Conservation (phyloP, 345 rosid species). For the Populus simonii region DNA sequence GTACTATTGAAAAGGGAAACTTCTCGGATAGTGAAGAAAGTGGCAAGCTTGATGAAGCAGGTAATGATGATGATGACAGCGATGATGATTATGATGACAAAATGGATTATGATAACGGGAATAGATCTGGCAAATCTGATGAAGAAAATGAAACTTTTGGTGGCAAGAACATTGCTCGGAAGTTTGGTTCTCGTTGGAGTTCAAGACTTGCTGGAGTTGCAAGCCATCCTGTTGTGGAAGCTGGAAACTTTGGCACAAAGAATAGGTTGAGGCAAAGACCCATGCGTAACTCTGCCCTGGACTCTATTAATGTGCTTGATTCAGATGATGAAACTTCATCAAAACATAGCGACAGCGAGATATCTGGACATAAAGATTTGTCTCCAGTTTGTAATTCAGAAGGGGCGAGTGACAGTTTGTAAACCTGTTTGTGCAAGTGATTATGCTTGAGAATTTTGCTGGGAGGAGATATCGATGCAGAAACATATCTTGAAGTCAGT, state of each 20-base stretch:
- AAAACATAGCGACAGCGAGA: conserved; percentile 3
- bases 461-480: conserved; percentile 1
- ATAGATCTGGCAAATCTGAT: conserved; percentile 18
- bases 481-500: neutral
- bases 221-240: conserved; percentile 25
- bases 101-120: conserved; percentile 14
- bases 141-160: conserved; percentile 9
- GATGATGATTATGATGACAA: conserved; percentile 21
- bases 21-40: conserved; percentile 21
- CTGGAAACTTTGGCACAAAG: conserved; percentile 34
- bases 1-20: conserved; percentile 13
- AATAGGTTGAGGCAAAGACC: conserved; percentile 59
- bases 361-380: conserved; percentile 14
- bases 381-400: conserved; percentile 18
- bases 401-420: conserved; percentile 6
- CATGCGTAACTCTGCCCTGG: conserved; percentile 50
- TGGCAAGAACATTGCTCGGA: conserved; percentile 13
- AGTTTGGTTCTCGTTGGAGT: conserved; percentile 29
- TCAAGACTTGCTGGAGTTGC: conserved; percentile 33
- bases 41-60: conserved; percentile 27
- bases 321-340: conserved; percentile 39
- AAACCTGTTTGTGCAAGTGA: neutral
- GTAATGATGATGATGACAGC: neutral
- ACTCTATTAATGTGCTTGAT: conserved; percentile 23
- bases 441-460: neutral